Evolutionary conservation across 2,329 filamentous ascomycete genomes (phyloP), one percentile per base, ranked within the genome.

Genomic region (Penicillium sp.): DNA sequence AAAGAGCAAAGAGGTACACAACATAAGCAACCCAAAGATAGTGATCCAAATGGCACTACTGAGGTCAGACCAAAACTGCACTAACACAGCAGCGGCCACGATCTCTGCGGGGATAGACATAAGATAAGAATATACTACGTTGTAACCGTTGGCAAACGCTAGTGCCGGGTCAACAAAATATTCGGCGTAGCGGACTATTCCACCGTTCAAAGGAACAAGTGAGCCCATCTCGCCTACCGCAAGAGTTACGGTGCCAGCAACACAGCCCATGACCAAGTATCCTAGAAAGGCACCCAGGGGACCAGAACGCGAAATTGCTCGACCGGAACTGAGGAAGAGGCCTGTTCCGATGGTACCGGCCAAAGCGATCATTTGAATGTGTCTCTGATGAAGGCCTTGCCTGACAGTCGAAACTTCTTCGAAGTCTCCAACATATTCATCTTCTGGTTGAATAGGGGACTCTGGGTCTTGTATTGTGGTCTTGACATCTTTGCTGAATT

Each of bases 141-240:
- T 59, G 53, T 54, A 59, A 6, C 57, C 57, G 27, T 53, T 59
- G 15, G 57, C 57, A 15, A 49, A 49, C 1, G 48, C 48, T 33
- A 59, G 44, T 29, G 57, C 57, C n/a, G 57, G 57, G 15, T 59
- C 57, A 23, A 59, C 53, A 41, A 59, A 59, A 6, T 48, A 41
- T 15, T 49, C 52, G 4, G 57, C 57, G 29, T 59, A 49, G 15
- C 57, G 42, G 10, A 59, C 53, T 43, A 59, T 52, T 27, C 57
- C 57, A 41, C 57, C 57, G 7, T 21, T 56, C 29, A 33, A 53
- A 10, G 54, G 54, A 55, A 60, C 42, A 15, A 57, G 53, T 13
- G 58, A 15, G 2, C 43, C 49, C 8, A 60, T 60, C 41, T 57
- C 57, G 23, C 57, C 57, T 7, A 44, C 39, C 3, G 57, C 52